Base-by-base conservation (phyloP, 441 rosid genomes). In the Arabidopsis hybrid region DNA sequence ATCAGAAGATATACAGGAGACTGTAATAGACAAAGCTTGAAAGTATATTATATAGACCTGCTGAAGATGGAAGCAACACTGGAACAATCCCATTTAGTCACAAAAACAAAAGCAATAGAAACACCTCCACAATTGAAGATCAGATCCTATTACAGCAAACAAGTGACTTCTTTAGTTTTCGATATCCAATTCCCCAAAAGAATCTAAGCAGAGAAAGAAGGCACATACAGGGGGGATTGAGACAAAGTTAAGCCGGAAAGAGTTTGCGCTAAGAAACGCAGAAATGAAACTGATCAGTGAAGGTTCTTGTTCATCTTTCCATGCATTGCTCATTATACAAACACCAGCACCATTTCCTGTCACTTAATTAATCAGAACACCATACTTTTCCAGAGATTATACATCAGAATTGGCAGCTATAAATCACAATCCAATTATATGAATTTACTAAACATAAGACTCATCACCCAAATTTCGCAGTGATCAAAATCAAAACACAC, bases 41-140 rank as follows among this genome's bases (percentile, higher is more conserved):
- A 53, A 50, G 36, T 16, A 18, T 12, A n/a, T 6, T 36, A 6
- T 5, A 38, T 11, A n/a, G 65, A 90, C 99, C 99, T 90, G 87
- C 58, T 76, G 82, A 92, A 89, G 72, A 88, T 62, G 45, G 83
- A 61, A 29, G 65, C 69, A 60, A 59, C 71, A 36, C 84, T 80
- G 64, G 69, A 36, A 75, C 80, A 70, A 40, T 91, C 92, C 98
- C 99, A 92, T 34, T 83, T 68, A 0, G 98, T 88, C 26, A 89
- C 78, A 62, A 95, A 92, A 26, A 89, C 81, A 71, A 95, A 92
- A 64, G 98, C 97, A 58, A 87, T 79, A 0, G 99, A 92, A 69
- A 84, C 76, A 8, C 99, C 96, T 13, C 96, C 98, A 61, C 99
- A 92, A 58, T 95, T 95, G 81, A 95, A 92, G 69, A 92, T 92